Conservation (phyloP, 208 protist species). For the Wallacemonas sp. region DNA sequence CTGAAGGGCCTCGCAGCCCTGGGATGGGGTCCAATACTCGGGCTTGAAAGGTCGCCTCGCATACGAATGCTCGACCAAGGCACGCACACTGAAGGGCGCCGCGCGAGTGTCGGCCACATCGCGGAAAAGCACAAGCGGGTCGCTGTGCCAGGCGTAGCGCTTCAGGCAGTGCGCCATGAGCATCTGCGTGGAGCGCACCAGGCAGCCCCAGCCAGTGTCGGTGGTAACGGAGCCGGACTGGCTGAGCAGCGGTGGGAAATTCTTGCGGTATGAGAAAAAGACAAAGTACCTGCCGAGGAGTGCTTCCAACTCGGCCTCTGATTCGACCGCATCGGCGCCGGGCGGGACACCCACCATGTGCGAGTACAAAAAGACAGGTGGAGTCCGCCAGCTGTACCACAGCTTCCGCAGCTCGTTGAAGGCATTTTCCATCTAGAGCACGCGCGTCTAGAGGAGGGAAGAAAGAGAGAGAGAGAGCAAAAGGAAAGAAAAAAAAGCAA, state of each 20-base stretch:
- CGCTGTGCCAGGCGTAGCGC: constrained; percentile 23
- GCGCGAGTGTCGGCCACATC: background rate
- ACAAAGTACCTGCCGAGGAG: constrained; percentile 42
- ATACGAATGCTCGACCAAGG: background rate
- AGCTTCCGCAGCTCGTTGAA: constrained; percentile 30
- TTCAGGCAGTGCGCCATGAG: constrained; percentile 71
- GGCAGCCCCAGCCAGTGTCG: constrained; percentile 84
- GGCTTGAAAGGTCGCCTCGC: constrained; percentile 36
- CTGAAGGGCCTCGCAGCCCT: constrained; percentile 73
- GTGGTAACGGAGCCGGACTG: constrained; percentile 23
- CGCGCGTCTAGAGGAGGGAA: background rate
- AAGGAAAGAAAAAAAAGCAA: constrained; percentile 15
- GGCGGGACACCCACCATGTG: constrained; percentile 32
- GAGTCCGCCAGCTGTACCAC: constrained; percentile 45
- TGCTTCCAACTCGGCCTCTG: constrained; percentile 41
- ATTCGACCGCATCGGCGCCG: constrained; percentile 19
- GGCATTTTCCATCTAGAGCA: constrained; percentile 14
- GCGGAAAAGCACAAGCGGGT: background rate
- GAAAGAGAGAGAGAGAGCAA: constrained; percentile 8
- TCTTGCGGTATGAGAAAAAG: constrained; percentile 76
- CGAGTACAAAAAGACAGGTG: constrained; percentile 31
- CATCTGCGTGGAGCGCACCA: constrained; percentile 82
- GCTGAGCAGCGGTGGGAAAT: constrained; percentile 33
- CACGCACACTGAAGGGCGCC: constrained; percentile 1
- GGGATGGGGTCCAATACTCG: constrained; percentile 76